Base-by-base conservation (phyloP, 805 yeast genomes). In the Kuraishia piskuri region DNA sequence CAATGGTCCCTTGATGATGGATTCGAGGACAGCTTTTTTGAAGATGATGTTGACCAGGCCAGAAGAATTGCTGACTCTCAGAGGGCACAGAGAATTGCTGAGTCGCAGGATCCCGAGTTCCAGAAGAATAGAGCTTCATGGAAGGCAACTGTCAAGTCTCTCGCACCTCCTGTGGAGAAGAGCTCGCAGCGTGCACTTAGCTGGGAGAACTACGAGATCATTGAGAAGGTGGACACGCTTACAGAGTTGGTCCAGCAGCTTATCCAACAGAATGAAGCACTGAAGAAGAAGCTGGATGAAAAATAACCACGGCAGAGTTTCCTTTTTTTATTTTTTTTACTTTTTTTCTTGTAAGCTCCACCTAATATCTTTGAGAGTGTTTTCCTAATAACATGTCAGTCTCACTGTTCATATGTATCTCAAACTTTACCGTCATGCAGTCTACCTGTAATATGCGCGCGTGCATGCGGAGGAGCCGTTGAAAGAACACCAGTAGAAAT, bases 1-100 rank as follows among this genome's bases (percentile, higher is more conserved):
- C 91, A 85, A 61, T 89, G 96, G 96, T 89, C 86, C 58, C 72
- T 89, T 59, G 78, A 85, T 7, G 96, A 88, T 67, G 96, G 96
- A 0, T 88, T 71, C 56, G 71, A 71, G 37, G 79, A 74, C 50
- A 12, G n/a, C 10, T n/a, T 40, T 8, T 64, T 72, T 21, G 54
- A 60, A 24, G 64, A 66, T 49, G 69, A 67, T 25, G 69, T 67
- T 21, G 62, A 64, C 19, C 66, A 65, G 37, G 58, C 63, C 20
- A 55, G 57, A 1, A 63, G 65, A 25, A 66, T 72, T 3, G 65
- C 74, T 20, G 71, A 71, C 46, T 68, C 71, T 9, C 56, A 83
- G 25, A 66, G 73, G 52, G 66, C 69, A 9, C 94, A 87, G 62
- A 69, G 75, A 31, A 72, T 75, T 25, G 91, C 90, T 1, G 94